Evolutionary conservation across 2,329 filamentous ascomycete species (phyloP).

Genomic region (Cladophialophora carrionii): DNA sequence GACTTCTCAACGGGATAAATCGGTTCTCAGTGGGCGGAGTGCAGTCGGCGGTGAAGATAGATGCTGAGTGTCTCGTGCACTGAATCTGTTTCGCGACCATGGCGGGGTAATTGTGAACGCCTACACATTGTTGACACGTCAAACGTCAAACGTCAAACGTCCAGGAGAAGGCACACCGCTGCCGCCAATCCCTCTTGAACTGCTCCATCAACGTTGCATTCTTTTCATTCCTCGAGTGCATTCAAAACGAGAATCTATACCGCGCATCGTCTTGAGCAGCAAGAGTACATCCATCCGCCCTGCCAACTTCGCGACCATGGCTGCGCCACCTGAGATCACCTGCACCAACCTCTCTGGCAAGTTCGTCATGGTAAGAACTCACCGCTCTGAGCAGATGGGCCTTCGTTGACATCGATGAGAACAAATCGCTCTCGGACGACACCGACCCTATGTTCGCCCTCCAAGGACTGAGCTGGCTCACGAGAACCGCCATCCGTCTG

Average conservation of each 20-base stretch:
- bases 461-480: conserved; percentile 72
- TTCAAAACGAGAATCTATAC: background rate
- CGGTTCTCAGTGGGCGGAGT: background rate
- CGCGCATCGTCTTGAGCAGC: background rate
- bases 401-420: conserved; percentile 54
- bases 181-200: background rate
- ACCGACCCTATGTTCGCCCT: conserved; percentile 66
- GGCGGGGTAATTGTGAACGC: conserved; percentile 2
- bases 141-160: background rate
- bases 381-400: background rate
- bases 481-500: conserved; percentile 70
- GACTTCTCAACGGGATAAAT: background rate
- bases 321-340: conserved; percentile 69
- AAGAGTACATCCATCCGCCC: background rate
- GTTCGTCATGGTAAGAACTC: conserved; percentile 66
- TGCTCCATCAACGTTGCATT: background rate
- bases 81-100: background rate
- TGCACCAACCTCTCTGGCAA: conserved; percentile 69
- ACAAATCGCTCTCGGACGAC: conserved; percentile 72
- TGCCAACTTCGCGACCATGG: conserved; percentile 56
- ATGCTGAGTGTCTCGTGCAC: too few species aligned
- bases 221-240: background rate
- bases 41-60: background rate
- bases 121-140: conserved; percentile 6
- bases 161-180: background rate